A percentile compares a stretch with the other conserved stretches of the same genome.
Conservation (phyloP, 352 stramenopile genomes). For the Pythium sukuiense region DNA sequence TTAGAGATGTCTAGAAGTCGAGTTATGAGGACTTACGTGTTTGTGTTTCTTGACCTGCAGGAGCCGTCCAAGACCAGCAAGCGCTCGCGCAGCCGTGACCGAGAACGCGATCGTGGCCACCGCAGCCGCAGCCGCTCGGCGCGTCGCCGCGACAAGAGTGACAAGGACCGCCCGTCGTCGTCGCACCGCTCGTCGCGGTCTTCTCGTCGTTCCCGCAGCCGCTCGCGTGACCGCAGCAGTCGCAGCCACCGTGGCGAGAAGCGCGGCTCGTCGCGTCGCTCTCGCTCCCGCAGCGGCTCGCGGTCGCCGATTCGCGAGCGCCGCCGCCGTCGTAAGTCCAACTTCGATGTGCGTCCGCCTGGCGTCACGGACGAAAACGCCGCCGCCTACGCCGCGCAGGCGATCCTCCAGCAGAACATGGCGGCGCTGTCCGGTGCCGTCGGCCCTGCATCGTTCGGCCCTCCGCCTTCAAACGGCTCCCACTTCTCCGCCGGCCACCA, state of each 20-base stretch:
- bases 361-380: conserved; percentile 84
- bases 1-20: background rate
- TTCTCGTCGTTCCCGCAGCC: conserved; percentile 39
- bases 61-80: conserved; percentile 26
- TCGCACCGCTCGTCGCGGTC: conserved; percentile 44
- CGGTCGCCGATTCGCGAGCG: conserved; percentile 20
- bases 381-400: conserved; percentile 78
- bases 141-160: conserved; percentile 20
- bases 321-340: conserved; percentile 69
- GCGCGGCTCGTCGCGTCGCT: conserved; percentile 53
- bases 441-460: conserved; percentile 61
- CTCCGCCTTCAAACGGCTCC: conserved; percentile 29
- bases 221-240: conserved; percentile 38
- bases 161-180: conserved; percentile 23
- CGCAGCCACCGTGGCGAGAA: conserved; percentile 35
- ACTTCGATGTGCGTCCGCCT: conserved; percentile 81
- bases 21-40: background rate
- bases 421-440: conserved; percentile 60
- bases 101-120: conserved; percentile 14
- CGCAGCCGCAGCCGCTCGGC: conserved; percentile 15
- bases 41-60: conserved; percentile 12
- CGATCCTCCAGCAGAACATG: conserved; percentile 86
- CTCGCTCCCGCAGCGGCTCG: conserved; percentile 38
- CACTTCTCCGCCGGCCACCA: conserved; percentile 44
- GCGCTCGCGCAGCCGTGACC: conserved; percentile 41